Evolutionary conservation across 2,329 filamentous ascomycete genomes (phyloP), one percentile per base, ranked within the genome.

Genomic region (Cadophora sp.): DNA sequence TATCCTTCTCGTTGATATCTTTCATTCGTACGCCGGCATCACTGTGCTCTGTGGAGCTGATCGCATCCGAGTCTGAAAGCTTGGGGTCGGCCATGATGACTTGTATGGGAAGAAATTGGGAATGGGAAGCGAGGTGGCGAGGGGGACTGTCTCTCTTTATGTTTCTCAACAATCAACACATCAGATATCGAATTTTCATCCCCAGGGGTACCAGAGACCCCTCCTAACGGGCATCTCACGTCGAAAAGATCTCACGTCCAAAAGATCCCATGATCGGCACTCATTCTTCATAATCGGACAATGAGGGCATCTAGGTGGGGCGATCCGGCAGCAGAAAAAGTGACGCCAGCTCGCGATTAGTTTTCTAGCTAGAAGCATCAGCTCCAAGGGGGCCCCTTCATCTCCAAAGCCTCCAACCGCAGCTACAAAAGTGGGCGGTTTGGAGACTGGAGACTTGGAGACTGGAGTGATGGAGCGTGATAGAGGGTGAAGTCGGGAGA

Each of bases 1-100:
- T 39, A 33, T 60, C 39, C 24, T 73, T 72, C 62, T 73, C 70
- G 39, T 69, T 53, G 20, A 64, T 53, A 51, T 62, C 48, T 22
- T 65, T 66, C 8, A 51, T 39, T 8, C 65, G 56, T 2, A 50
- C 39, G 20, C 66, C 68, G 14, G 56, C 39, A 18, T 68, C 66
- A 24, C 68, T 71, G 36, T 66, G 59, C 9, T 68, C 62, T 30
- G 68, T 62, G 1, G 70, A 69, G 56, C 59, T 70, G 53, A 70
- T 66, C 22, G 66, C 55, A 64, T 68, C 64, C 13, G 39, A 48
- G 22, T 66, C 51, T 36, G 65, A 66, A 2, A 30, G 1, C n/a
- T 71, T 71, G 41, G 39, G 59, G 22, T 70, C 68, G 22, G 68
- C 64, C 71, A 73, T 73, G 11, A 24, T 68, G 59, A 58, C 30